These are phyloP conservation scores for Ambrosiella xylebori DNA, from an alignment of 2,329 filamentous ascomycete species.

Conservation along the genomic window DNA sequence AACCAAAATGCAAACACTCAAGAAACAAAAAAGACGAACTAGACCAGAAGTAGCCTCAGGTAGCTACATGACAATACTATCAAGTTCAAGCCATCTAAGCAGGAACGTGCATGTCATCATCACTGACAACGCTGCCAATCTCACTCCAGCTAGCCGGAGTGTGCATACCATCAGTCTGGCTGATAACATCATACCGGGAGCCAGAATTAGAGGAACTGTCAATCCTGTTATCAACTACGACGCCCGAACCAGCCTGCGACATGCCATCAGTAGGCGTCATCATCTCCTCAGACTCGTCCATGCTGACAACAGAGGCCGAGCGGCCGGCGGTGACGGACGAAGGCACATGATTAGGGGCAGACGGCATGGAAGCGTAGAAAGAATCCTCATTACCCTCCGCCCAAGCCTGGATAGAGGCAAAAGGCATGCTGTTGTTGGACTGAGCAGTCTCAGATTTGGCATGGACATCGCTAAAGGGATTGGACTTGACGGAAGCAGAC, in stretches of 20 bases:
- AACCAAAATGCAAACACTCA: slow-evolving; percentile 6
- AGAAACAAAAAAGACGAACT: background rate
- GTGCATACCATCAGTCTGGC: slow-evolving; percentile 39
- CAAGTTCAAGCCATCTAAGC: slow-evolving; percentile 14
- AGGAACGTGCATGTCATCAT: slow-evolving; percentile 21
- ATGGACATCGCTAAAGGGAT: slow-evolving; percentile 9
- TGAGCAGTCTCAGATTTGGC: background rate
- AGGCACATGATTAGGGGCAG: slow-evolving; percentile 22
- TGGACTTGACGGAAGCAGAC: slow-evolving; percentile 5
- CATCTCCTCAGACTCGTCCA: slow-evolving; percentile 24
- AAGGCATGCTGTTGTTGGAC: slow-evolving; percentile 26
- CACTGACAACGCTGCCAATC: slow-evolving; percentile 44
- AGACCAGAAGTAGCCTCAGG: background rate
- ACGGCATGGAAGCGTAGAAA: slow-evolving; percentile 45
- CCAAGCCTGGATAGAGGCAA: slow-evolving; percentile 48
- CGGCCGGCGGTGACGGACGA: slow-evolving; percentile 30
- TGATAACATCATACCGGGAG: slow-evolving; percentile 38
- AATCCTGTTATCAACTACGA: slow-evolving; percentile 18
- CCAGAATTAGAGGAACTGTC: slow-evolving; percentile 39
- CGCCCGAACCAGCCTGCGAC: slow-evolving; percentile 7
- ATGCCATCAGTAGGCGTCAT: slow-evolving; percentile 11
- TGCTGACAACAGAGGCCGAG: slow-evolving; percentile 28
- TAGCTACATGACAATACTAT: background rate
- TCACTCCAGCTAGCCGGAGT: slow-evolving; percentile 50
- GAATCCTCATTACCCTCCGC: slow-evolving; percentile 34